Evolutionary conservation across 805 yeast species (phyloP).

Genomic region (Kluyveromyces aestuarii): DNA sequence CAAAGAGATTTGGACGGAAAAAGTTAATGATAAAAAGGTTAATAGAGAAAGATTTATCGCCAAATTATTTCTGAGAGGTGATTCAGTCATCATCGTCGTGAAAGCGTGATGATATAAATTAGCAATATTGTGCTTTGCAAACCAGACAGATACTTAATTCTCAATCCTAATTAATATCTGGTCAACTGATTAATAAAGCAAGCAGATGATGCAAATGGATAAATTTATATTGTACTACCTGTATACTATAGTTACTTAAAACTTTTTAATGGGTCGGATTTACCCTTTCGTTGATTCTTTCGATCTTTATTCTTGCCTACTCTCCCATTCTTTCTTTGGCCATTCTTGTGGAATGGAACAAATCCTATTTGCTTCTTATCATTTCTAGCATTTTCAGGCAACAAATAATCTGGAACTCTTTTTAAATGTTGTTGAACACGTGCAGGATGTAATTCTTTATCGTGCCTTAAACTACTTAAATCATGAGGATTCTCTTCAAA

Average conservation of each 20-base stretch:
- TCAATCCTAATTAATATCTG: too few species aligned
- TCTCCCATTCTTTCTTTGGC: conserved; percentile 28
- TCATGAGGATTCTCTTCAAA: conserved; percentile 98
- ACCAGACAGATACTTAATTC: too few species aligned
- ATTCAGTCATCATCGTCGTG: conserved; percentile 79
- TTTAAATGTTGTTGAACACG: conserved; percentile 79
- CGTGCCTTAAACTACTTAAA: conserved; percentile 80
- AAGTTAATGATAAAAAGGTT: conserved; percentile 50
- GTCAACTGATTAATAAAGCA: too few species aligned
- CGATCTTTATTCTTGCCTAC: conserved; percentile 34
- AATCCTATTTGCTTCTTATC: conserved; percentile 52
- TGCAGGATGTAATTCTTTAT: conserved; percentile 75
- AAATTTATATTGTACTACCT: background rate
- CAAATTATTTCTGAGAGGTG: conserved; percentile 91
- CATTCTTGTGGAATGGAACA: conserved; percentile 56
- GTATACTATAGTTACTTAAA: conserved; percentile 29
- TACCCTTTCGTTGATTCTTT: conserved; percentile 31
- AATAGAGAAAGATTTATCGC: conserved; percentile 73
- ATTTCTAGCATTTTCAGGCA: conserved; percentile 69
- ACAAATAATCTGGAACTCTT: conserved; percentile 83
- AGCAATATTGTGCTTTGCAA: too few species aligned
- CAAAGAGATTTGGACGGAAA: conserved; percentile 72
- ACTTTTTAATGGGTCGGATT: conserved; percentile 58
- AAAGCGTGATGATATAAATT: conserved; percentile 28
- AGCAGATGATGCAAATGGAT: background rate